Conservation (phyloP, 495 filamentous ascomycete genomes). For the Trichocladium uniseriatum region DNA sequence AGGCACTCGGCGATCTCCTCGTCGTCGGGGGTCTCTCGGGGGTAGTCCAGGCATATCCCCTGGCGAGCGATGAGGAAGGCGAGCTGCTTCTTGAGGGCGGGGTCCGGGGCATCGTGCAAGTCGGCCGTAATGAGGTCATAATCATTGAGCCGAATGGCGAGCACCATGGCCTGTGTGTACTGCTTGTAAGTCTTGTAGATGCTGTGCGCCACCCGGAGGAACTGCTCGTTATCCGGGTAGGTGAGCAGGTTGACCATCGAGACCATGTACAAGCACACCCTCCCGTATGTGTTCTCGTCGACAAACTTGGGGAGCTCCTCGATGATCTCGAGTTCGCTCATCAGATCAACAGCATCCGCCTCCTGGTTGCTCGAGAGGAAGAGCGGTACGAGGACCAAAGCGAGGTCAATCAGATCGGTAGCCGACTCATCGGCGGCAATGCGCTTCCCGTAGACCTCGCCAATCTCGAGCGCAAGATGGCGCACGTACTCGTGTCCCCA, state of each 20-base stretch:
- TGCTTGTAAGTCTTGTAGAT: slow-evolving; percentile 92
- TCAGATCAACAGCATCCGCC: slow-evolving; percentile 92
- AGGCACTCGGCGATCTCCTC: slow-evolving; percentile 73
- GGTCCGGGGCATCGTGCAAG: slow-evolving; percentile 70
- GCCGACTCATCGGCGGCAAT: slow-evolving; percentile 46
- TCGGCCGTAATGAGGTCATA: slow-evolving; percentile 66
- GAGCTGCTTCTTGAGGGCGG: slow-evolving; percentile 82
- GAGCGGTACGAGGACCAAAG: slow-evolving; percentile 76
- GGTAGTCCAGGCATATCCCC: slow-evolving; percentile 70
- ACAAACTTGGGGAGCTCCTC: slow-evolving; percentile 80
- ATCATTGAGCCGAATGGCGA: slow-evolving; percentile 91
- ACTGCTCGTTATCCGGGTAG: slow-evolving; percentile 91
- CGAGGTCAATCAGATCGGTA: slow-evolving; percentile 73
- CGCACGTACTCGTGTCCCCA: slow-evolving; percentile 99
- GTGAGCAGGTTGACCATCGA: slow-evolving; percentile 98
- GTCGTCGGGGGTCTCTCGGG: slow-evolving; percentile 45
- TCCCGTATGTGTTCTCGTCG: slow-evolving; percentile 85
- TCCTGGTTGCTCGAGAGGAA: slow-evolving; percentile 97
- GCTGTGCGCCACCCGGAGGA: slow-evolving; percentile 78
- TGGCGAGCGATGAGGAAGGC: slow-evolving; percentile 88
- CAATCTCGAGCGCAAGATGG: slow-evolving; percentile 91
- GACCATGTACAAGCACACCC: slow-evolving; percentile 96
- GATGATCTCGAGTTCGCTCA: slow-evolving; percentile 95
- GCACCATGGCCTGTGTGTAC: slow-evolving; percentile 81
- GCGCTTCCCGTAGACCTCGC: slow-evolving; percentile 81